Evolutionary conservation across 805 yeast genomes (phyloP).

Genomic region (Priceomyces fermenticarens): DNA sequence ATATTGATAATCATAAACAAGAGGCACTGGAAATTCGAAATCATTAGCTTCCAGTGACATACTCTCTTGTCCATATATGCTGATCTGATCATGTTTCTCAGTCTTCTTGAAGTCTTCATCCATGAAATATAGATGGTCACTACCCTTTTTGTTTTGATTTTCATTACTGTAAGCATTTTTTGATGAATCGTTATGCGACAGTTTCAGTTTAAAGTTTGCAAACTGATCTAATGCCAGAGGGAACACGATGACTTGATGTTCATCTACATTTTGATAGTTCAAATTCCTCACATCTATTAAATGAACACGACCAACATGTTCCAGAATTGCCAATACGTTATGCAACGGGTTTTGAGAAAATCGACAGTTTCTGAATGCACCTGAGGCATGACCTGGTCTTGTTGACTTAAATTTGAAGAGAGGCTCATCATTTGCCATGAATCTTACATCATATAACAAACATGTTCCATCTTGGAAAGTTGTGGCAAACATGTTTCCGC

Average conservation of each 20-base stretch:
- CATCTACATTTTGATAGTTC: constrained; percentile 29
- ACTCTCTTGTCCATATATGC: constrained; percentile 6
- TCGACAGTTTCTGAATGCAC: constrained; percentile 65
- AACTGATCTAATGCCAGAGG: constrained; percentile 50
- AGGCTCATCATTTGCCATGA: constrained; percentile 42
- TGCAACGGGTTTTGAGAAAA: constrained; percentile 56
- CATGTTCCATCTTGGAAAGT: constrained; percentile 87
- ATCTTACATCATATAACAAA: constrained; percentile 72
- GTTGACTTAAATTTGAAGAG: constrained; percentile 58
- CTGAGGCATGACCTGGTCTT: constrained; percentile 49
- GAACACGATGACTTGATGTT: constrained; percentile 72
- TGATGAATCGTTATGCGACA: neutral
- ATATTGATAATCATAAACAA: constrained; percentile 42
- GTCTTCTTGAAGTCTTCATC: neutral
- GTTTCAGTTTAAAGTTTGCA: constrained; percentile 21
- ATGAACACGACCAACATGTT: constrained; percentile 86
- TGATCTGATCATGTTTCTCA: constrained; percentile 2
- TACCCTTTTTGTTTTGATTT: neutral
- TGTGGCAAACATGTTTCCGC: constrained; percentile 70
- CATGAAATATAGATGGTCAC: neutral
- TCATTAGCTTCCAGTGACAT: neutral
- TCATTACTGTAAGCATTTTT: neutral
- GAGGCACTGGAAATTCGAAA: constrained; percentile 27
- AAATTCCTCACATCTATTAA: constrained; percentile 74
- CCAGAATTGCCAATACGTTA: constrained; percentile 73